Evolutionary conservation across 352 stramenopile genomes (phyloP), one percentile per base, ranked within the genome.

Genomic region (Globisporangium acanthophoron): DNA sequence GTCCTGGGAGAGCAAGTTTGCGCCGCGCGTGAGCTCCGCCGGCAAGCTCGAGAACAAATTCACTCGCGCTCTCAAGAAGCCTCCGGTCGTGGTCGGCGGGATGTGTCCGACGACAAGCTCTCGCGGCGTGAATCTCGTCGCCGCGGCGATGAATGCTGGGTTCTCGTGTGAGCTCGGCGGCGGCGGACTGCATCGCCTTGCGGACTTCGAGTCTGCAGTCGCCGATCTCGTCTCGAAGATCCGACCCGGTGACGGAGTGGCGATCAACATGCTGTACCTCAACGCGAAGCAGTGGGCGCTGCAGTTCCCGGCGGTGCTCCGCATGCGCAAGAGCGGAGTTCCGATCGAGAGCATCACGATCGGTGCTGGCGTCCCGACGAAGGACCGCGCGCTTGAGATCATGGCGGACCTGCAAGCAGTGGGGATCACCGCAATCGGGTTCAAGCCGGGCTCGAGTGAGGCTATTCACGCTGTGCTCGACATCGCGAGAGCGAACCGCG

Each of bases 331-430:
- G 53, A 79, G 69, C 41, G 86, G 85, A 31, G 59, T 90, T 31
- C 86, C 85, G 8, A 96, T 96, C 51, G 84, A 95, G 65, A 90
- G 81, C 55, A 90, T 96, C 64, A 96, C 87, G 27, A 93, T 96
- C 35, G 86, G 78, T 8, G 87, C 82, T 7, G 85, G 87, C 54
- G 80, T 96, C 57, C 86, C 87, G 15, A 91, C 87, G 24, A 80
- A 67, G 43, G 85, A 94, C 18, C 85, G 87, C 53, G 85, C 83
- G 7, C 54, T 87, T 44, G 85, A 95, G 54, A 93, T 96, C 6
- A 80, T 96, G 55, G 54, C 45, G 11, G 79, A 94, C 45, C 60
- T 92, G 7, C 61, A 83, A 46, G 61, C 57, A 0, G 80, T 67
- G 5, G 85, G 85, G 29, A 93, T 96, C 65, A 88, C 87, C 43